phyloP scores from a whole-genome alignment of 441 rosid genomes.

The Populus hybrid region DNA sequence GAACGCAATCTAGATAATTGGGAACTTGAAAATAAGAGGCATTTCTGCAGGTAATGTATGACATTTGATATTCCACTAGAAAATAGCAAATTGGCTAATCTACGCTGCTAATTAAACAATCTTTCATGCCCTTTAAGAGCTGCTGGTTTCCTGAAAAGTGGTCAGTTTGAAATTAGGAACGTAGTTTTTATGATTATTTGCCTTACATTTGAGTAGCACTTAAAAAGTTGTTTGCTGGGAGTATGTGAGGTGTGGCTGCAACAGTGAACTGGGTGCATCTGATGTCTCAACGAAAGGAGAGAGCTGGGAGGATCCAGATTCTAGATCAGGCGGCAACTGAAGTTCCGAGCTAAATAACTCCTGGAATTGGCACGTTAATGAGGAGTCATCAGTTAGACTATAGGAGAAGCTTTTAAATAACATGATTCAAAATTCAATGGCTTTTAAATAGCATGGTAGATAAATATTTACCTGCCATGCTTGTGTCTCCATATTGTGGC shows the following conservation, averaged over 20 bases:
- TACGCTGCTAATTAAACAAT: background rate
- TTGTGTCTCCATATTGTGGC: background rate
- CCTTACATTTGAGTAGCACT: background rate
- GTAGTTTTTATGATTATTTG: background rate
- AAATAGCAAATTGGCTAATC: background rate
- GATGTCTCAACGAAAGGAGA: background rate
- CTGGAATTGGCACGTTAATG: background rate
- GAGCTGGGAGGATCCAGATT: conserved; percentile 3
- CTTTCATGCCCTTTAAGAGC: background rate
- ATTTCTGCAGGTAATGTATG: too few species aligned
- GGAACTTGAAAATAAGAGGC: background rate
- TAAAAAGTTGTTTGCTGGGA: background rate
- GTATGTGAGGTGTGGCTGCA: background rate
- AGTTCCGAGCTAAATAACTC: background rate
- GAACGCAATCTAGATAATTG: background rate
- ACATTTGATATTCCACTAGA: too few species aligned
- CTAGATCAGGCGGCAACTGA: background rate
- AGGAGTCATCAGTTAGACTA: background rate
- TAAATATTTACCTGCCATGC: background rate
- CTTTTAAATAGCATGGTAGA: background rate
- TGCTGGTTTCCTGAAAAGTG: background rate
- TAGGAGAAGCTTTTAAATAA: background rate
- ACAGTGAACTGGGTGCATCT: background rate
- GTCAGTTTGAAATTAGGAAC: background rate
- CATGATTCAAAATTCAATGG: too few species aligned